phyloP scores from a whole-genome alignment of 2,329 filamentous ascomycete species.

The Coleophoma cylindrospora region DNA sequence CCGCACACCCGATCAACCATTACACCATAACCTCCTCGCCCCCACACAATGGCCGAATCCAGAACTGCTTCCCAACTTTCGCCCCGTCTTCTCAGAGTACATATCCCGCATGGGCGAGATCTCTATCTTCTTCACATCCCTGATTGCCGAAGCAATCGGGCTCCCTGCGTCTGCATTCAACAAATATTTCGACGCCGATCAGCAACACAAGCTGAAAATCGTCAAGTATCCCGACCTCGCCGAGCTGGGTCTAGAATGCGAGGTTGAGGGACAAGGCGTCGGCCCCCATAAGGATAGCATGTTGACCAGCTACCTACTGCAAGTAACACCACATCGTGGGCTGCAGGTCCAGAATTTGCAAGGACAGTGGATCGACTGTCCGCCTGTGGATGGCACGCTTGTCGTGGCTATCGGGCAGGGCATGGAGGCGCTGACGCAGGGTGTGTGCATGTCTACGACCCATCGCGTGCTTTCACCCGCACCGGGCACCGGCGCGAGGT shows the following conservation, averaged over 20 bases:
- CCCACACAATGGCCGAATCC: conserved; percentile 75
- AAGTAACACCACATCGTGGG: conserved; percentile 70
- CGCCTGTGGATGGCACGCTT: conserved; percentile 69
- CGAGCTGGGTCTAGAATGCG: conserved; percentile 43
- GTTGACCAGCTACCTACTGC: conserved; percentile 76
- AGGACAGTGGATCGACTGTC: conserved; percentile 79
- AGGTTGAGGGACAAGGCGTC: conserved; percentile 51
- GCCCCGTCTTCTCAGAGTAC: conserved; percentile 65
- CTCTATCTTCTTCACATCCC: conserved; percentile 68
- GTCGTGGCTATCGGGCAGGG: conserved; percentile 87
- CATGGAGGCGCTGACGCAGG: conserved; percentile 77
- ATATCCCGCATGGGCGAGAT: conserved; percentile 70
- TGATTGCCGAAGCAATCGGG: conserved; percentile 80
- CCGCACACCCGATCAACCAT: conserved; percentile 56
- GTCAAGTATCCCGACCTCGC: conserved; percentile 75
- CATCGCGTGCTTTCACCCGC: conserved; percentile 75
- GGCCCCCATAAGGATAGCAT: conserved; percentile 84
- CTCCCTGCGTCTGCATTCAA: conserved; percentile 66
- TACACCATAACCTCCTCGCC: conserved; percentile 71
- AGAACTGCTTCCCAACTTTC: conserved; percentile 60
- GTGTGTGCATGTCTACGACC: conserved; percentile 77
- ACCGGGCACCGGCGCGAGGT: conserved; percentile 66
- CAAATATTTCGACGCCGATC: conserved; percentile 66
- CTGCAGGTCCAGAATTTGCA: conserved; percentile 78
- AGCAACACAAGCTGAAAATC: conserved; percentile 85